Percentiles rank a stretch among this genome's conserved stretches.
Evolutionary conservation across 306 rosid genomes (phyloP).

Genomic region (Cicer arietinum): DNA sequence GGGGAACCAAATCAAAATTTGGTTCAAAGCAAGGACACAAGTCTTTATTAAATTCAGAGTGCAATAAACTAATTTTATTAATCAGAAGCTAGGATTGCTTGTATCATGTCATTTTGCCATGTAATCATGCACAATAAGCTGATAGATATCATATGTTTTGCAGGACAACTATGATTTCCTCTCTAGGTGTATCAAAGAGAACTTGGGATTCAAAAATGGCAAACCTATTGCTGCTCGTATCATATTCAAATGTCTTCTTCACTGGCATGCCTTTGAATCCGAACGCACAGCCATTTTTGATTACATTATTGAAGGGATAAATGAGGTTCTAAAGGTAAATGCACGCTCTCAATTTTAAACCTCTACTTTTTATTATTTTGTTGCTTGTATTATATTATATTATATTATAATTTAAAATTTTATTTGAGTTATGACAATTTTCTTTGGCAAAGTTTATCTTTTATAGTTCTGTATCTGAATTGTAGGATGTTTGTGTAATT

Average conservation of each 20-base stretch:
- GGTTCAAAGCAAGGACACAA: slow-evolving; percentile 8
- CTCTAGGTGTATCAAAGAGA: slow-evolving; percentile 84
- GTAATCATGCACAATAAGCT: slow-evolving; percentile 31
- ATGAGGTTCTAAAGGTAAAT: slow-evolving; percentile 81
- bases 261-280: slow-evolving; percentile 97
- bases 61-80: slow-evolving; percentile 24
- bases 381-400: slow-evolving; percentile 19
- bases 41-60: slow-evolving; percentile 5
- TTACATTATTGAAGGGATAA: slow-evolving; percentile 87
- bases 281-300: slow-evolving; percentile 95
- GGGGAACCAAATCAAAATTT: background rate
- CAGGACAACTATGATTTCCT: slow-evolving; percentile 94
- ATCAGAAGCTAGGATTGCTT: slow-evolving; percentile 19
- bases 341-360: slow-evolving; percentile 29
- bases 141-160: slow-evolving; percentile 34
- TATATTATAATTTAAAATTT: slow-evolving; percentile 4
- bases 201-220: slow-evolving; percentile 82
- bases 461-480: slow-evolving; percentile 14
- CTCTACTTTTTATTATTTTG: background rate
- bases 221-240: slow-evolving; percentile 89
- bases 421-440: slow-evolving; percentile 24
- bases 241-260: slow-evolving; percentile 90
- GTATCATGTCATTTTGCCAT: background rate
- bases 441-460: slow-evolving; percentile 7
- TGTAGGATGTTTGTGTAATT: slow-evolving; percentile 25